These are phyloP conservation scores for Vigna trinervia DNA, from an alignment of 306 rosid genomes.

Conservation along the genomic window DNA sequence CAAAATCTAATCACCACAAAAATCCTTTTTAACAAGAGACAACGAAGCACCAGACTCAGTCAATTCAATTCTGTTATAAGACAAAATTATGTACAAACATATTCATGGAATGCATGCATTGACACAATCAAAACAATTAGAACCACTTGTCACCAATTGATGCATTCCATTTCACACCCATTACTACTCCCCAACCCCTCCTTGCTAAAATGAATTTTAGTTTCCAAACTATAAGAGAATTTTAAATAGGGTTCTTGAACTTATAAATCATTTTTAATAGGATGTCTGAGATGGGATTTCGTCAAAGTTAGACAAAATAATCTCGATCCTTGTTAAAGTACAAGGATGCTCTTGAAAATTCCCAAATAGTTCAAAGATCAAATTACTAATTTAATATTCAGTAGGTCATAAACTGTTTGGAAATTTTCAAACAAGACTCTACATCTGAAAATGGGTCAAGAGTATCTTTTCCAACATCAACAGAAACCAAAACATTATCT, in stretches of 20 bases:
- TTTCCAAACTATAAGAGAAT: background rate
- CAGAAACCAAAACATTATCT: background rate
- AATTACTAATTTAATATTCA: background rate
- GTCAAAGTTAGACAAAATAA: background rate
- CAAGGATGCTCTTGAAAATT: background rate
- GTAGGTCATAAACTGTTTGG: background rate
- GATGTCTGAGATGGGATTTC: background rate
- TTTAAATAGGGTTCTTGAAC: background rate
- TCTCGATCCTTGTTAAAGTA: background rate
- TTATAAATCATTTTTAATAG: background rate
- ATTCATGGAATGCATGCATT: background rate
- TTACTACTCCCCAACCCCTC: background rate
- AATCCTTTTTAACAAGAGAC: background rate
- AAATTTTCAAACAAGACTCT: background rate
- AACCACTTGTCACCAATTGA: background rate
- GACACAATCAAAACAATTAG: background rate
- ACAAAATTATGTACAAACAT: background rate
- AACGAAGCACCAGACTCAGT: background rate
- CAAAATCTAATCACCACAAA: background rate
- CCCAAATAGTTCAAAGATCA: background rate
- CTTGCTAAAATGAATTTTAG: background rate
- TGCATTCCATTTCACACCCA: conserved; percentile 17
- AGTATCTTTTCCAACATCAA: background rate
- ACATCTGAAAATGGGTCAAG: background rate
- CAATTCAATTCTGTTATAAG: conserved; percentile 20